Conservation (phyloP, 2,329 filamentous ascomycete species). For the Ophiostoma quercus region DNA sequence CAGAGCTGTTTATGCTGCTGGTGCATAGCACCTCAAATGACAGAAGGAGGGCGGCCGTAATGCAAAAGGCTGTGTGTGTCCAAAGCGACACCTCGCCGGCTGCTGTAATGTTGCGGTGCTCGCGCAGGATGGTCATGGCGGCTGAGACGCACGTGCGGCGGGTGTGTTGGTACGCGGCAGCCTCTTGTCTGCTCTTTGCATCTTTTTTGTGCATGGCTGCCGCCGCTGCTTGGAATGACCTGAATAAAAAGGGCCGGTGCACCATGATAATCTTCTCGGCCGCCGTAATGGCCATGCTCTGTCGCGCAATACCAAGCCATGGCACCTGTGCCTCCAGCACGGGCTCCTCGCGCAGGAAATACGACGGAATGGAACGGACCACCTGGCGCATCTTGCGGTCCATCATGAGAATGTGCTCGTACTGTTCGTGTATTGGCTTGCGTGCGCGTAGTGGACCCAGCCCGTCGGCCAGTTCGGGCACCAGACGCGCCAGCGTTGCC, state of each 20-base stretch:
- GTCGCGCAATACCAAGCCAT: slow-evolving; percentile 35
- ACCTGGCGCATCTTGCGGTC: slow-evolving; percentile 35
- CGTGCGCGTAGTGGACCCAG: slow-evolving; percentile 33
- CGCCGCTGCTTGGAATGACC: slow-evolving; percentile 31
- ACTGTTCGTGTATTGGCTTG: slow-evolving; percentile 32
- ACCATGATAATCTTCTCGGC: slow-evolving; percentile 41
- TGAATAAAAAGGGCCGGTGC: slow-evolving; percentile 36
- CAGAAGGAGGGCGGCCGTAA: slow-evolving; percentile 30
- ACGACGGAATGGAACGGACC: slow-evolving; percentile 33
- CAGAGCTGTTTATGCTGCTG: neutral
- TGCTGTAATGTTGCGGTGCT: slow-evolving; percentile 28
- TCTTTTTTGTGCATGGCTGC: neutral
- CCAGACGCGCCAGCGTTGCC: slow-evolving; percentile 32
- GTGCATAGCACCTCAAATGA: slow-evolving; percentile 29
- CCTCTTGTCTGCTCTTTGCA: neutral
- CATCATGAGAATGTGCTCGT: slow-evolving; percentile 33
- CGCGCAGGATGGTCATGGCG: slow-evolving; percentile 35
- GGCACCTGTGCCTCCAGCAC: slow-evolving; percentile 29
- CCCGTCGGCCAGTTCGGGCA: slow-evolving; percentile 33
- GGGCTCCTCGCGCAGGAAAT: slow-evolving; percentile 31
- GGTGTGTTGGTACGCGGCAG: slow-evolving; percentile 30
- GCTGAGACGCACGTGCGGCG: slow-evolving; percentile 36
- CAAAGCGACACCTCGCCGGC: slow-evolving; percentile 29
- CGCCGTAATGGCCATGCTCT: slow-evolving; percentile 37
- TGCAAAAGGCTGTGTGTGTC: slow-evolving; percentile 32